Base-by-base conservation (phyloP, 805 yeast species). In the Saccharomycopsis guyanensis region DNA sequence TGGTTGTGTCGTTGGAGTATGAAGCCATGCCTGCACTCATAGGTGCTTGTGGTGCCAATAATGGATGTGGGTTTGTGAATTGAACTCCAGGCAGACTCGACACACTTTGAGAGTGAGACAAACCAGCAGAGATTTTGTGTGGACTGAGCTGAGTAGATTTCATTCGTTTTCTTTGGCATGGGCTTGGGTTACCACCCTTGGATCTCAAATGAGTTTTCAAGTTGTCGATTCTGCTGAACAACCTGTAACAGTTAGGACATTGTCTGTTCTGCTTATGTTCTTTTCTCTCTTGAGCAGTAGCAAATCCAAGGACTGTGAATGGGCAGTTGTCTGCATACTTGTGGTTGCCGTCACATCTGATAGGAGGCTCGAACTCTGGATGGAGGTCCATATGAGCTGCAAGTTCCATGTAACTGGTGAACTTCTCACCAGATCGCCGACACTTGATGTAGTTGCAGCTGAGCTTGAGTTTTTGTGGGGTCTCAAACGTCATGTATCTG, bases 181-280 rank as follows among this genome's bases (percentile, higher is more conserved):
- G 53, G 36, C 52, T 50, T 5, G 34, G 42, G 20, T 42, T 42
- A 13, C 46, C 49, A 33, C 29, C 52, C 25, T 40, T 50, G 4
- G 37, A 25, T 8, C 40, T 47, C 18, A 33, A 15, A 38, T 50
- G 53, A 6, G 53, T 50, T 34, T 45, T 45, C 31, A 50, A 38
- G 42, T 50, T 50, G 29, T 50, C 53, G 20, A 48, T 43, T 41
- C 53, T 46, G 27, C 52, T 47, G 36, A 50, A 50, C 18, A 50
- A 23, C 23, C 34, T 50, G 12, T 40, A 29, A 38, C 53, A 50
- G 16, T 36, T 27, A 4, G 43, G 36, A 22, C 53, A 50, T 8
- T 35, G 38, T 22, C 51, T 22, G 23, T 31, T 39, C 15, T 44
- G 49, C 22, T 46, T 50, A 20, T 50, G 53, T 8, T 50, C 53